Evolutionary conservation across 2,329 filamentous ascomycete genomes (phyloP).

Genomic region (Penicillium sp.): DNA sequence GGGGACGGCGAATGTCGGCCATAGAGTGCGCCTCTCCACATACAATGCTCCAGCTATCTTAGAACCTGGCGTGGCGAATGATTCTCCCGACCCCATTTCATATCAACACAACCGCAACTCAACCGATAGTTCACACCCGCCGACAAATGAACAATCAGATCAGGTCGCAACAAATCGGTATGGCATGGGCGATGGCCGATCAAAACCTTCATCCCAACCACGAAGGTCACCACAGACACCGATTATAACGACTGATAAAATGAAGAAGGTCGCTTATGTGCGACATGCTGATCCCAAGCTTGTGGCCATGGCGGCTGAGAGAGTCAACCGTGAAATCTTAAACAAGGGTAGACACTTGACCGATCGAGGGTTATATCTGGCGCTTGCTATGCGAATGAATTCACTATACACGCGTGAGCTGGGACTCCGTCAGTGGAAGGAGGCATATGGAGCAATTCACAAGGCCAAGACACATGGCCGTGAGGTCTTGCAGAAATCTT

Average conservation of each 20-base stretch:
- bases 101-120: neutral
- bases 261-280: slow-evolving; percentile 3
- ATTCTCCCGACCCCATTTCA: neutral
- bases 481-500: slow-evolving; percentile 7
- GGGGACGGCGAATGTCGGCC: slow-evolving; percentile 11
- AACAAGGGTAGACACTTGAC: slow-evolving; percentile 20
- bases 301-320: slow-evolving; percentile 12
- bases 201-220: neutral
- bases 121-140: neutral
- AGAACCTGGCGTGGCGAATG: neutral
- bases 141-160: neutral
- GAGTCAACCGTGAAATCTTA: slow-evolving; percentile 19
- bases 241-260: neutral
- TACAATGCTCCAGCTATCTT: slow-evolving; percentile 2
- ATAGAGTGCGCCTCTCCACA: slow-evolving; percentile 8
- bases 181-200: neutral
- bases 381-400: slow-evolving; percentile 22
- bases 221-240: neutral
- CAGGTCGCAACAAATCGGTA: neutral
- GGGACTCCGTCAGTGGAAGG: slow-evolving; percentile 25
- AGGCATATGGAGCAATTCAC: slow-evolving; percentile 22
- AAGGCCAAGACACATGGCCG: slow-evolving; percentile 19
- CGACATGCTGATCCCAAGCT: slow-evolving; percentile 10
- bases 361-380: slow-evolving; percentile 17
- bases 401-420: slow-evolving; percentile 21